Evolutionary conservation across 805 yeast species (phyloP).

Genomic region (Candida oleophila): DNA sequence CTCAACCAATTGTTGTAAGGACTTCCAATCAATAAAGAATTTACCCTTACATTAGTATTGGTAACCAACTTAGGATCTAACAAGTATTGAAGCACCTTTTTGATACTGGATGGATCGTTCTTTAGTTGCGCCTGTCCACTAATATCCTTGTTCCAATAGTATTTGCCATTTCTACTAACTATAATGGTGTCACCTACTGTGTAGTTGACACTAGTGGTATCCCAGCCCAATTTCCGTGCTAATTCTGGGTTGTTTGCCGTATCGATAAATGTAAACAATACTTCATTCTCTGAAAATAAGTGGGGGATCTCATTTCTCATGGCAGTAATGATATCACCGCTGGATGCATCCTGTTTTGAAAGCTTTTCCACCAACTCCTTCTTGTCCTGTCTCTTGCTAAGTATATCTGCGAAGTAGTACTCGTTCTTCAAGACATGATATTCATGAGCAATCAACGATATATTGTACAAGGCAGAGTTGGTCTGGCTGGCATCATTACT

Average conservation of each 20-base stretch:
- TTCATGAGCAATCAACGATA: conserved; percentile 48
- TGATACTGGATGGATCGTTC: conserved; percentile 29
- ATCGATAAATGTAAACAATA: conserved; percentile 52
- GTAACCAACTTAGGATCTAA: conserved; percentile 30
- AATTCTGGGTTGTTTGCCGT: conserved; percentile 33
- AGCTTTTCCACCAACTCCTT: conserved; percentile 41
- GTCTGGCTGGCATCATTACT: conserved; percentile 30
- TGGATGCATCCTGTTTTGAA: conserved; percentile 37
- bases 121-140: conserved; percentile 33
- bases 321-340: conserved; percentile 44
- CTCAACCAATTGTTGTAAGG: conserved; percentile 40
- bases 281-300: conserved; percentile 41
- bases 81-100: conserved; percentile 37
- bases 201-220: conserved; percentile 29
- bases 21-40: conserved; percentile 37
- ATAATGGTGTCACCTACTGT: conserved; percentile 58
- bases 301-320: conserved; percentile 51
- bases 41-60: conserved; percentile 10
- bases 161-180: conserved; percentile 42
- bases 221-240: conserved; percentile 35
- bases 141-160: conserved; percentile 31
- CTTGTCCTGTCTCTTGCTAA: conserved; percentile 34
- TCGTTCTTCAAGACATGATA: conserved; percentile 45
- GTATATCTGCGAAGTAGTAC: conserved; percentile 34
- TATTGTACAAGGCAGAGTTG: conserved; percentile 33